phyloP scores from a whole-genome alignment of 2,329 filamentous ascomycete species.

The Thermomyces lanuginosus region DNA sequence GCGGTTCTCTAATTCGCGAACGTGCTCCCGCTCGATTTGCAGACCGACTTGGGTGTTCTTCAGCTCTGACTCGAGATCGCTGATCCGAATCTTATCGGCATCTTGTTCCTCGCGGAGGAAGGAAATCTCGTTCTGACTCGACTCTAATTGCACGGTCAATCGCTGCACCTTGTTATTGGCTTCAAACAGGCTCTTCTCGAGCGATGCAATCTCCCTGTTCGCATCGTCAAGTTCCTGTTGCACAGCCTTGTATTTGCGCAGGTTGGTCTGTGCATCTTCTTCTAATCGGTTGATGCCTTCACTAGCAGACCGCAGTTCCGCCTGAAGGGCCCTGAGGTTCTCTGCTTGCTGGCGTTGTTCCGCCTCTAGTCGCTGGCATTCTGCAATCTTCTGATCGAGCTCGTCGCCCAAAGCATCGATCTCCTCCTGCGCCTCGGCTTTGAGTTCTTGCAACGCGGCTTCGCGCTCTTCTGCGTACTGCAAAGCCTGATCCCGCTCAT shows the following conservation, averaged over 20 bases:
- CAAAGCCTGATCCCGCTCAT: conserved; percentile 73
- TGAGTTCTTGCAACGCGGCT: conserved; percentile 33
- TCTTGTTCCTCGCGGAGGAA: conserved; percentile 96
- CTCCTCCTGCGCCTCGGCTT: conserved; percentile 43
- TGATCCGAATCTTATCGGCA: conserved; percentile 92
- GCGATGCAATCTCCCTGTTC: conserved; percentile 69
- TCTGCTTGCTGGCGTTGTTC: conserved; percentile 65
- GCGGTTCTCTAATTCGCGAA: conserved; percentile 55
- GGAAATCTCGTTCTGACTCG: conserved; percentile 77
- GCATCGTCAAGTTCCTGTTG: conserved; percentile 70
- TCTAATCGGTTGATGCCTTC: conserved; percentile 75
- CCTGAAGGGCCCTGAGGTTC: conserved; percentile 79
- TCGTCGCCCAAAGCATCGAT: conserved; percentile 45
- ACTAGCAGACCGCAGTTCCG: conserved; percentile 83
- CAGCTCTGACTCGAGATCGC: conserved; percentile 71
- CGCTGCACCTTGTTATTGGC: conserved; percentile 76
- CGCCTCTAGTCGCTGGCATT: conserved; percentile 51
- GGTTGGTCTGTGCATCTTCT: conserved; percentile 69
- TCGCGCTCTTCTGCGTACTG: conserved; percentile 53
- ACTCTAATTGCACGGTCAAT: conserved; percentile 80
- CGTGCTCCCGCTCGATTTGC: conserved; percentile 69
- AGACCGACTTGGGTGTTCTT: conserved; percentile 62
- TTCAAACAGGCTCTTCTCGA: conserved; percentile 72
- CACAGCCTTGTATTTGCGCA: conserved; percentile 62
- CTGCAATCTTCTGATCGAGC: conserved; percentile 53